Evolutionary conservation across 1,284 basidiomycete species (phyloP).

Genomic region (Cutaneotrichosporon dermatis): DNA sequence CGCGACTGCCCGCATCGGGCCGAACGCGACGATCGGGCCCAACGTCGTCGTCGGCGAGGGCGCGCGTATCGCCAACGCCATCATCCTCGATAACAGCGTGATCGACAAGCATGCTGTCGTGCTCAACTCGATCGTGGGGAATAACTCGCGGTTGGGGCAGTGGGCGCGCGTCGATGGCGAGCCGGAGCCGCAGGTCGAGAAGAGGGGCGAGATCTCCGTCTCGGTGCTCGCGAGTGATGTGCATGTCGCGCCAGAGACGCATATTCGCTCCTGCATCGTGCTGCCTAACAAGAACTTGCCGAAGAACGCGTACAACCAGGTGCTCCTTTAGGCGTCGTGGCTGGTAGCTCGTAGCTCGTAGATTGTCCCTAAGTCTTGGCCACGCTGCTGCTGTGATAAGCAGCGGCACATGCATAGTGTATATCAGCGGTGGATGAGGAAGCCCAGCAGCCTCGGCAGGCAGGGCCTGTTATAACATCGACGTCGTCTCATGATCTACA

Average conservation of each 20-base stretch:
- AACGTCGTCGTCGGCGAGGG: slow-evolving; percentile 50
- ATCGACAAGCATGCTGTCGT: slow-evolving; percentile 53
- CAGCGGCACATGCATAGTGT: slow-evolving; percentile 1
- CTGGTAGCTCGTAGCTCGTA: no score
- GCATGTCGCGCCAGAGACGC: slow-evolving; percentile 48
- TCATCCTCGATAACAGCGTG: slow-evolving; percentile 50
- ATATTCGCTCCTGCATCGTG: slow-evolving; percentile 51
- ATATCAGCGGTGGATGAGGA: not conserved
- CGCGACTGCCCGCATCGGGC: slow-evolving; percentile 51
- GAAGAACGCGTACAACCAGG: slow-evolving; percentile 50
- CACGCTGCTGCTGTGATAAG: no score
- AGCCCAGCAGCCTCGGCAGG: no score
- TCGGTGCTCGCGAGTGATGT: slow-evolving; percentile 52
- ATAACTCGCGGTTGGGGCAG: slow-evolving; percentile 46
- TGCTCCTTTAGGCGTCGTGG: slow-evolving; percentile 45
- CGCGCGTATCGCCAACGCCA: slow-evolving; percentile 52
- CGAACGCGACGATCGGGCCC: slow-evolving; percentile 51
- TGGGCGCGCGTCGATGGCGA: slow-evolving; percentile 54
- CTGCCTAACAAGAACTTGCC: slow-evolving; percentile 52
- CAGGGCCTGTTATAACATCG: no score
- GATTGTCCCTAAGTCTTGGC: no score
- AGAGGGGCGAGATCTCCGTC: slow-evolving; percentile 50
- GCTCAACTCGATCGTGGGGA: slow-evolving; percentile 51
- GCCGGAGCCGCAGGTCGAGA: slow-evolving; percentile 44
- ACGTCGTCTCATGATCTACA: no score